Conservation (phyloP, 1,284 basidiomycete species). For the Phellopilus nigrolimitatus region DNA sequence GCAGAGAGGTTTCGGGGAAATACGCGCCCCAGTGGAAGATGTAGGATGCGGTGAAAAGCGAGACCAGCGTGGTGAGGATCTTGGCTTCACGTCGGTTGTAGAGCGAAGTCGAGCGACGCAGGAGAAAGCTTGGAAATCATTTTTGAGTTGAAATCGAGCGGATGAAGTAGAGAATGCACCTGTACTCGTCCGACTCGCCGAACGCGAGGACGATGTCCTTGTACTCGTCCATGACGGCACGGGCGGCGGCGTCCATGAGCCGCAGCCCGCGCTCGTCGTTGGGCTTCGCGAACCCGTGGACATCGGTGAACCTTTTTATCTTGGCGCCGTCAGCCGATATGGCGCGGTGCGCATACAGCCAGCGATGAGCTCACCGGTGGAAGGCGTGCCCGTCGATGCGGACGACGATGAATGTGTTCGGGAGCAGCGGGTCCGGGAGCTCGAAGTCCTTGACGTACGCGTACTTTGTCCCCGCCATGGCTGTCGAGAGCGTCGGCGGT, state of each 20-base stretch:
- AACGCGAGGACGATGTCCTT: conserved; percentile 84
- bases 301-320: conserved; percentile 73
- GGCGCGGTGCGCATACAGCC: neutral
- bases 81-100: conserved; percentile 89
- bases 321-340: conserved; percentile 4
- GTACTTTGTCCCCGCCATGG: conserved; percentile 90
- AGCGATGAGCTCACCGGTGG: conserved; percentile 62
- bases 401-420: conserved; percentile 81
- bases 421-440: conserved; percentile 81
- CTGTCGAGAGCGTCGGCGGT: neutral
- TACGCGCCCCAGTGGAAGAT: conserved; percentile 82
- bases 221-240: conserved; percentile 76
- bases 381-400: conserved; percentile 94
- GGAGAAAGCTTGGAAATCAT: conserved; percentile 64
- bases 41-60: conserved; percentile 90
- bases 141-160: neutral
- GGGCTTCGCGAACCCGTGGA: conserved; percentile 83
- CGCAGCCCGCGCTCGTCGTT: conserved; percentile 85
- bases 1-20: conserved; percentile 68
- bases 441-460: conserved; percentile 92
- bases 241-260: conserved; percentile 92
- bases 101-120: conserved; percentile 69
- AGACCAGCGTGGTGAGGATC: conserved; percentile 84
- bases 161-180: conserved; percentile 45
- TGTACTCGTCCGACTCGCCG: conserved; percentile 97